phyloP scores from a whole-genome alignment of 306 rosid species.

The Dicorynia guianensis region DNA sequence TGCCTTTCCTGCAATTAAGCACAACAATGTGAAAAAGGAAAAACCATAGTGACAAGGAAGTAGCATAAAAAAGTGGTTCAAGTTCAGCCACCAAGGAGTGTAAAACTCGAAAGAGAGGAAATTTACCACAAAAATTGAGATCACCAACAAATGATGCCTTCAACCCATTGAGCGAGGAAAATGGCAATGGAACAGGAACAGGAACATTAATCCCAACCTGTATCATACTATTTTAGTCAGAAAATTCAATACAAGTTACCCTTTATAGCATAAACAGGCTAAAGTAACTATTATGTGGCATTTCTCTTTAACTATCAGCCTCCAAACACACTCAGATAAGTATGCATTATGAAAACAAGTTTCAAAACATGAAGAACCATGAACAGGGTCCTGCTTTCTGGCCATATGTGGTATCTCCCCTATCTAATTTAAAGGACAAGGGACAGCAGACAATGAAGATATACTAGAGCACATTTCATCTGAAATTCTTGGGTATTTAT shows the following conservation, averaged over 20 bases:
- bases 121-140: slow-evolving; percentile 52
- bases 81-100: background rate
- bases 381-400: background rate
- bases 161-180: slow-evolving; percentile 54
- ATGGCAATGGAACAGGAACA: slow-evolving; percentile 59
- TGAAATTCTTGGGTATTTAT: slow-evolving; percentile 11
- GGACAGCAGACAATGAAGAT: slow-evolving; percentile 7
- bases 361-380: slow-evolving; percentile 19
- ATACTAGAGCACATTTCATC: background rate
- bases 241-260: slow-evolving; percentile 10
- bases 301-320: slow-evolving; percentile 14
- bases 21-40: background rate
- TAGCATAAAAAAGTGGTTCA: background rate
- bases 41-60: slow-evolving; percentile 8
- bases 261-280: slow-evolving; percentile 15
- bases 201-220: slow-evolving; percentile 80
- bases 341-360: slow-evolving; percentile 25
- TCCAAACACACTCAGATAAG: background rate
- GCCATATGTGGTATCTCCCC: background rate
- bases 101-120: slow-evolving; percentile 11
- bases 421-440: background rate
- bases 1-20: slow-evolving; percentile 56
- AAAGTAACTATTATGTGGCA: slow-evolving; percentile 2
- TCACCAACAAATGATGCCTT: slow-evolving; percentile 55
- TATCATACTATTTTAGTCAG: slow-evolving; percentile 26